A percentile compares a stretch with the other conserved stretches of the same genome.
phyloP scores from a whole-genome alignment of 2,329 filamentous ascomycete species.

The Sclerotiophoma versabilis region DNA sequence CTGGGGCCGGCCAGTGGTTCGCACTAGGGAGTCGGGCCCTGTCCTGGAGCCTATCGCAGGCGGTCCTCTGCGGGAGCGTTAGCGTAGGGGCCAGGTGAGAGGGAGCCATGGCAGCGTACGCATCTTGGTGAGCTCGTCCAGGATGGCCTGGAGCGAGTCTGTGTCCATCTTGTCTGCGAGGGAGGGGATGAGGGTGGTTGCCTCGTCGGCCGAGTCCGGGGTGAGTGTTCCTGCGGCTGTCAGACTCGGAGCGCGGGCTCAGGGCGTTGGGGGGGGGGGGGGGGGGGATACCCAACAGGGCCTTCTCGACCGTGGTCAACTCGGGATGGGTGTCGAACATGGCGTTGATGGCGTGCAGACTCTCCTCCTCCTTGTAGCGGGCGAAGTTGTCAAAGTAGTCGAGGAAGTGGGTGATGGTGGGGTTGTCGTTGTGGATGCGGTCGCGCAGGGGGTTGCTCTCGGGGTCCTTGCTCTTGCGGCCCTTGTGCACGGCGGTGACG shows the following conservation, averaged over 20 bases:
- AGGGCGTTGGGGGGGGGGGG: background rate
- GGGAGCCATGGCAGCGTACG: slow-evolving; percentile 45
- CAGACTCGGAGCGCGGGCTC: slow-evolving; percentile 11
- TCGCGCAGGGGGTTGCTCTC: slow-evolving; percentile 75
- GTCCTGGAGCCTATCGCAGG: slow-evolving; percentile 1
- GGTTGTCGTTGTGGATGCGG: slow-evolving; percentile 68
- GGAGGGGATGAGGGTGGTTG: slow-evolving; percentile 92
- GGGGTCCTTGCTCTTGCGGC: slow-evolving; percentile 74
- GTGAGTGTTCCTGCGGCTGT: slow-evolving; percentile 76
- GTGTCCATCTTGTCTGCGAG: slow-evolving; percentile 89
- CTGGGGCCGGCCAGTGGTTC: background rate
- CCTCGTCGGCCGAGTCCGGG: slow-evolving; percentile 92
- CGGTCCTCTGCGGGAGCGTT: slow-evolving; percentile 10
- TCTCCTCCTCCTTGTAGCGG: slow-evolving; percentile 93
- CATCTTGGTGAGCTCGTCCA: slow-evolving; percentile 90
- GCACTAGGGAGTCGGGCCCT: background rate
- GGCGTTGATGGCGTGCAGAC: slow-evolving; percentile 91
- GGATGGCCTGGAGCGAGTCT: slow-evolving; percentile 82
- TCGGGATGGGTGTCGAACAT: slow-evolving; percentile 80
- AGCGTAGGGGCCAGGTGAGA: background rate
- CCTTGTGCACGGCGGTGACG: slow-evolving; percentile 85
- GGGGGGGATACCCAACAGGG: slow-evolving; percentile 75
- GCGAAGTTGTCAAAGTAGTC: slow-evolving; percentile 95
- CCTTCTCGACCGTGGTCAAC: slow-evolving; percentile 90
- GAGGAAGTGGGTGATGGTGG: slow-evolving; percentile 82